These are phyloP conservation scores for Bothriochloa decipiens DNA, from an alignment of 176 grass and related monocot species.

Conservation along the genomic window DNA sequence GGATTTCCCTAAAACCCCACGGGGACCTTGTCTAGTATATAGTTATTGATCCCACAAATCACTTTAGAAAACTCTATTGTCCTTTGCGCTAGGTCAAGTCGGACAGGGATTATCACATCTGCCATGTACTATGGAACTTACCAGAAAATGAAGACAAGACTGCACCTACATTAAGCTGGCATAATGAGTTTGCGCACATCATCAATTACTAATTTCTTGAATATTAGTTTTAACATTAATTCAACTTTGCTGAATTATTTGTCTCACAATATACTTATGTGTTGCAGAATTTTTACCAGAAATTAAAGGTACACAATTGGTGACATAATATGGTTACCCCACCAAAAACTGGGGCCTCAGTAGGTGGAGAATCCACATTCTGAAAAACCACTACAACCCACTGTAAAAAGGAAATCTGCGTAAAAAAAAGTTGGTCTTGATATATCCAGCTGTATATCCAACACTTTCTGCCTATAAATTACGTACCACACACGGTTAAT, in stretches of 20 bases:
- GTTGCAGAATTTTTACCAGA: neutral
- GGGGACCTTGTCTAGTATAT: too few species aligned
- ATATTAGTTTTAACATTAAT: neutral
- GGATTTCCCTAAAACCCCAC: too few species aligned
- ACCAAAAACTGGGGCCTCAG: conserved; percentile 19
- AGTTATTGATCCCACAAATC: too few species aligned
- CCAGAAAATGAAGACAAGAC: too few species aligned
- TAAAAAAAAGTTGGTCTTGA: neutral
- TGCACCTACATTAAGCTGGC: too few species aligned
- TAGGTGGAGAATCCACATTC: conserved; percentile 45
- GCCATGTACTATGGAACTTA: too few species aligned
- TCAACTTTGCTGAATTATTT: neutral
- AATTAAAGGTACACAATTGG: neutral
- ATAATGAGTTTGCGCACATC: too few species aligned
- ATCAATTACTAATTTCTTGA: neutral
- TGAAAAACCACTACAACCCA: neutral
- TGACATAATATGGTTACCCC: neutral
- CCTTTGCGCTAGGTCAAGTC: too few species aligned
- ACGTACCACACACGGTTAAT: neutral
- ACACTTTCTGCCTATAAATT: conserved; percentile 42
- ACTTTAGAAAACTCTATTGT: too few species aligned
- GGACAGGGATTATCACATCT: too few species aligned
- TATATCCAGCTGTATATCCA: neutral
- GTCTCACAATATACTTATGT: neutral
- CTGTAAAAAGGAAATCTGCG: conserved; percentile 22